phyloP scores from a whole-genome alignment of 1,284 basidiomycete species.

The Stygiomarasmius scandens region DNA sequence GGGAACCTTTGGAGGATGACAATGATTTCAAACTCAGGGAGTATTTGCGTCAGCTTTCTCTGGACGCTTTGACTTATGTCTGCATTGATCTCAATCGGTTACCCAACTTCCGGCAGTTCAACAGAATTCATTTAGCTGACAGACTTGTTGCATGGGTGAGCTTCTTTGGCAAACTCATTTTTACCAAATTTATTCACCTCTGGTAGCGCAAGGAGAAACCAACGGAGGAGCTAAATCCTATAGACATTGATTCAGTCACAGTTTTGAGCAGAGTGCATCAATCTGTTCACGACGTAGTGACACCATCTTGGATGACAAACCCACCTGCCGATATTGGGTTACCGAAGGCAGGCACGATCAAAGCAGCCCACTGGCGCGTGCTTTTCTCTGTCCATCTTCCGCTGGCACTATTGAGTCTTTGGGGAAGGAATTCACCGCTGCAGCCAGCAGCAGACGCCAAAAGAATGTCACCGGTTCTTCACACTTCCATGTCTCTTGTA shows the following conservation, averaged over 20 bases:
- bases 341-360: not conserved
- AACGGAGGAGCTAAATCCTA: not conserved
- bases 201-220: not conserved
- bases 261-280: not conserved
- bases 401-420: conserved; percentile 5
- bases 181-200: not conserved
- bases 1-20: not conserved
- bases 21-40: not conserved
- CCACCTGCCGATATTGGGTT: not conserved
- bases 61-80: not conserved
- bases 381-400: not conserved
- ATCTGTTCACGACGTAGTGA: not conserved
- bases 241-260: not conserved
- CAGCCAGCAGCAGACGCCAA: not conserved
- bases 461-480: not conserved
- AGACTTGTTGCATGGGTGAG: conserved; percentile 9
- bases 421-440: conserved; percentile 1
- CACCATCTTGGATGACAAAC: not conserved
- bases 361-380: conserved; percentile 1
- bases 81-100: not conserved
- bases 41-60: not conserved
- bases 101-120: not conserved
- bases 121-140: not conserved
- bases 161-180: not conserved
- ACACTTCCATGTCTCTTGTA: not conserved